Base-by-base conservation (phyloP, 2,329 filamentous ascomycete genomes). In the Macrophomina pseudophaseolina region DNA sequence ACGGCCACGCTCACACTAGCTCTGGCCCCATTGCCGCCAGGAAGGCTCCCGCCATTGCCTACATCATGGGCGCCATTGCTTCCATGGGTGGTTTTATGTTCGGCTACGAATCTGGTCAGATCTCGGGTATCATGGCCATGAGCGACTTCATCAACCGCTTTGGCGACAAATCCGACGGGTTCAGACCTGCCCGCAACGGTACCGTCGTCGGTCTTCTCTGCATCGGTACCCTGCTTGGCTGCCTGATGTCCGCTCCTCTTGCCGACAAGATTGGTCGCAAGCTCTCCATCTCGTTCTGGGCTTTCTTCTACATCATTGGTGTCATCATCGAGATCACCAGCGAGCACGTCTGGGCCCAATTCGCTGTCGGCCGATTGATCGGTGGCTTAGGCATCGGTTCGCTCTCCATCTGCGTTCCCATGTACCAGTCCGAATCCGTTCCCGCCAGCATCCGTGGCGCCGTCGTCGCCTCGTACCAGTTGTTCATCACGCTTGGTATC, bases 351-450 rank as follows among this genome's bases (percentile, higher is more conserved):
- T 82, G 80, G 80, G 75, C 75, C n/a, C 80, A 82, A 64, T 75
- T 81, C 64, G 87, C 86, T 76, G 71, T 81, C n/a, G 80, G 80
- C 28, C 76, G 80, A 59, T 74, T 80, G 40, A 73, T 81, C 32
- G 78, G 78, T 53, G 80, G 80, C 71, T 68, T 82, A 8, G 80
- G 80, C 52, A 78, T 82, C 44, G 80, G 80, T 40, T 75, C 76
- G n/a, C 73, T 82, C 18, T 80, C 78, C 8, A 85, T 90, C 40
- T 82, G 87, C 42, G 87, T 90, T 2, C 88, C 88, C 67, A 87
- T 90, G 83, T 90, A 88, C 76, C 88, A 90, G 76, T 86, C 86
- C 48, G 88, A 91, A 73, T 87, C 83, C 63, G 83, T 86, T 1
- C 88, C 88, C 4, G 82, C 83, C 18, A 83, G 87, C 71, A 88